Evolutionary conservation across 345 rosid genomes (phyloP).

Genomic region (Citrus hindsii): DNA sequence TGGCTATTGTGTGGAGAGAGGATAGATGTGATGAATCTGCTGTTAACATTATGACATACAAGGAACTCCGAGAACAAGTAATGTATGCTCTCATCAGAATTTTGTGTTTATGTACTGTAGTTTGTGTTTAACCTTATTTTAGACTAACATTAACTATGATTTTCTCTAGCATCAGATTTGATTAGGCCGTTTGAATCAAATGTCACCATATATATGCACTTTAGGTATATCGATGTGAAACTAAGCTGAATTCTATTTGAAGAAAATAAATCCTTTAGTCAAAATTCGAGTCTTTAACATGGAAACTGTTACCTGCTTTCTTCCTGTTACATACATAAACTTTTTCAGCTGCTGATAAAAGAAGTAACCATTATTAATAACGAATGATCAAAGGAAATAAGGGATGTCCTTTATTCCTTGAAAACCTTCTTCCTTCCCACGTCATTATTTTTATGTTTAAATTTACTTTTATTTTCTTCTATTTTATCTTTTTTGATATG

Average conservation of each 20-base stretch:
- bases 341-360: not conserved
- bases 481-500: not conserved
- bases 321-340: not conserved
- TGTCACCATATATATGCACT: too few species aligned
- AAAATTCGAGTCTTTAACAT: not conserved
- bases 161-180: not conserved
- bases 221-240: too few species aligned
- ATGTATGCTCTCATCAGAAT: constrained; percentile 44
- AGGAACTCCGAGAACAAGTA: constrained; percentile 70
- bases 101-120: not conserved
- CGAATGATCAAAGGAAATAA: not conserved
- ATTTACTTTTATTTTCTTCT: not conserved
- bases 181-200: not conserved
- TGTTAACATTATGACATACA: constrained; percentile 51
- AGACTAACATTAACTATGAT: not conserved
- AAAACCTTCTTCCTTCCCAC: not conserved
- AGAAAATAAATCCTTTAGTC: not conserved
- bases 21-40: constrained; percentile 56
- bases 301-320: not conserved
- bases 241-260: too few species aligned
- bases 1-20: constrained; percentile 79
- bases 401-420: not conserved
- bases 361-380: not conserved
- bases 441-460: not conserved
- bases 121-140: too few species aligned